Conservation (phyloP, 2,329 filamentous ascomycete species). For the Fusarium clavum region DNA sequence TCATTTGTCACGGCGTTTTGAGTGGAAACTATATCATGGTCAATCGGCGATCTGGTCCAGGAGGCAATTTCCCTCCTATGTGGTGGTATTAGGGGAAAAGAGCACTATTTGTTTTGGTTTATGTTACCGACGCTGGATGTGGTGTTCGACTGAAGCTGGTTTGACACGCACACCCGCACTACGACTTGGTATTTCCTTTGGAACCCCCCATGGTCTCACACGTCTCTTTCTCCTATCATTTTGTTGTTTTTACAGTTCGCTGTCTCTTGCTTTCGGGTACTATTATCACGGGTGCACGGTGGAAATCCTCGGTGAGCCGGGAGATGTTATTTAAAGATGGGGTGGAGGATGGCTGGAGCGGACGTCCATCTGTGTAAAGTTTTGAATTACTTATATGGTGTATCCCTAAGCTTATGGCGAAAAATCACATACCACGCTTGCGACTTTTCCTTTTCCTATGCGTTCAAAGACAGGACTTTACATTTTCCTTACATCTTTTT, state of each 20-base stretch:
- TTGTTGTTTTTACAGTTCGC: constrained; percentile 32
- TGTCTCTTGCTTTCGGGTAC: constrained; percentile 26
- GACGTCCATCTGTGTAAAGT: constrained; percentile 39
- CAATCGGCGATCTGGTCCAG: constrained; percentile 54
- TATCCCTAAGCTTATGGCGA: constrained; percentile 45
- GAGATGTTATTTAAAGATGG: constrained; percentile 32
- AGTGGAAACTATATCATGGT: constrained; percentile 56
- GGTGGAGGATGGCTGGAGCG: constrained; percentile 29
- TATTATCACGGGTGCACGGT: constrained; percentile 25
- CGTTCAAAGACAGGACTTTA: constrained; percentile 34
- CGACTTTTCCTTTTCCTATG: constrained; percentile 26
- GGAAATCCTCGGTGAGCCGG: constrained; percentile 25
- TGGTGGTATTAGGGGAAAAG: constrained; percentile 51
- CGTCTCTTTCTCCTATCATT: constrained; percentile 36
- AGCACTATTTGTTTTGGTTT: constrained; percentile 43
- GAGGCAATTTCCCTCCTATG: constrained; percentile 46
- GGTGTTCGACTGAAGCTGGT: constrained; percentile 29
- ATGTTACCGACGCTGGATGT: constrained; percentile 37
- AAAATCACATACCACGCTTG: constrained; percentile 48
- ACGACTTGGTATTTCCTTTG: constrained; percentile 34
- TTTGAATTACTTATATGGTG: constrained; percentile 41
- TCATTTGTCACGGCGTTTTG: constrained; percentile 56
- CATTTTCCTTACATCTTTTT: constrained; percentile 4
- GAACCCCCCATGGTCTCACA: constrained; percentile 19
- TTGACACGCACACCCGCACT: constrained; percentile 19